Base-by-base conservation (phyloP, 208 protist genomes). In the Vickermania ingenoplastis region DNA sequence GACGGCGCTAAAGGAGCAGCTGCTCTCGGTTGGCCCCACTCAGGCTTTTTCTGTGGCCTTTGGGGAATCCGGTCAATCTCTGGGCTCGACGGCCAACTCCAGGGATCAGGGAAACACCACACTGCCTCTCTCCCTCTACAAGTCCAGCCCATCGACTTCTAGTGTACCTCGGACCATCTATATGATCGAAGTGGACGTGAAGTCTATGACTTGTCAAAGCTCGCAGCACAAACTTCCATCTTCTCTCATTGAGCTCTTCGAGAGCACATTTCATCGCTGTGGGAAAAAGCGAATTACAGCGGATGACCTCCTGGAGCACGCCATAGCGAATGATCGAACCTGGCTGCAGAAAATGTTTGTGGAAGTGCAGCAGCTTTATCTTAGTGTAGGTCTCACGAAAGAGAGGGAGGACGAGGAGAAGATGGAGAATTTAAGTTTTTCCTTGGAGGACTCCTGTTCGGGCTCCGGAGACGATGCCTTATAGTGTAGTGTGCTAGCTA, bases 271-370 rank as follows among this genome's bases (percentile, higher is more conserved):
- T 50, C 70, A 71, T 28, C 81, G 86, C 2, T 69, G 87, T 51
- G 81, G 81, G 23, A 28, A 50, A 17, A 77, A 75, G 63, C 86
- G 86, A 51, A 86, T 87, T 77, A 89, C 81, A 25, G 71, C 79
- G 1, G 75, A 81, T 0, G 75, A 91, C 7, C 50, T 89, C 17
- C 64, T 91, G 23, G 76, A 90, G n/a, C 82, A 93, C 63, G 77
- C 75, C 5, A 79, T 90, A 5, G 76, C 78, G 45, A 90, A 75
- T 73, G 69, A 92, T 55, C 72, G 76, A 27, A 75, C 81, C 67
- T 92, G 81, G 80, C 81, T 92, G 73, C 57, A 69, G 27, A 55
- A 67, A 53, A 81, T 89, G 66, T 69, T 87, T 61, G 49, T 54
- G 3, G 82, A 80, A 17, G 67, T 90, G 27, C 67, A 79, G 17